Evolutionary conservation across 352 stramenopile genomes (phyloP), one percentile per base, ranked within the genome.

Genomic region (Phytophthora colocasiae): DNA sequence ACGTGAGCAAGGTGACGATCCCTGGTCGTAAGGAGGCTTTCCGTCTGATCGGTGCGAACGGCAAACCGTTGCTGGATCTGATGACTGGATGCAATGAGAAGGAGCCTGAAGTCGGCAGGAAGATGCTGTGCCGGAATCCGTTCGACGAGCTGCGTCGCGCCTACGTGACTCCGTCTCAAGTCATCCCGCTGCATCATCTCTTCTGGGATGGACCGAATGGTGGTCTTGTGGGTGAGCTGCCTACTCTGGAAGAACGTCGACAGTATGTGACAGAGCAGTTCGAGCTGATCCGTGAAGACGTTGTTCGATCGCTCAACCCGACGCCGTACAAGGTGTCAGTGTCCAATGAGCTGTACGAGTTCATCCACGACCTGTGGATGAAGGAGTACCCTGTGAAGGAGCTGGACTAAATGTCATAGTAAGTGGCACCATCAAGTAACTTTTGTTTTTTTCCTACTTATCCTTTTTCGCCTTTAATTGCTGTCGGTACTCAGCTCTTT

Each of bases 291-390:
- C 92, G 98, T 48, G 87, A 98, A 45, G 96, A 99, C 65, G 86
- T 98, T 17, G 85, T 99, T 52, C 89, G 97, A 31, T 92, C 93
- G 70, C 69, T 99, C 11, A 99, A 99, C 78, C 96, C 98, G 31
- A 98, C 95, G 40, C 93, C 92, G 22, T 98, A 98, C 83, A 98
- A 98, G 75, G 91, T 98, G 47, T 99, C 72, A 31, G 87, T 96
- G n/a, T 92, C 83, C 52, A 83, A 78, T 47, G 81, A 90, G 26
- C 70, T 94, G 69, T 96, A 93, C 72, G 85, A 97, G 41, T 99
- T 98, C 57, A 95, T 99, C 53, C 98, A 99, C 75, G 78, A 98
- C 58, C 79, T 99, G 36, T 99, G 97, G 97, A 93, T 94, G 81
- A 89, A 91, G 64, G 90, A 97, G 69, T 95, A 90, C 72, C 89